These are phyloP conservation scores for Ceratocystis harringtonii DNA, from an alignment of 2,329 filamentous ascomycete genomes.

Conservation along the genomic window DNA sequence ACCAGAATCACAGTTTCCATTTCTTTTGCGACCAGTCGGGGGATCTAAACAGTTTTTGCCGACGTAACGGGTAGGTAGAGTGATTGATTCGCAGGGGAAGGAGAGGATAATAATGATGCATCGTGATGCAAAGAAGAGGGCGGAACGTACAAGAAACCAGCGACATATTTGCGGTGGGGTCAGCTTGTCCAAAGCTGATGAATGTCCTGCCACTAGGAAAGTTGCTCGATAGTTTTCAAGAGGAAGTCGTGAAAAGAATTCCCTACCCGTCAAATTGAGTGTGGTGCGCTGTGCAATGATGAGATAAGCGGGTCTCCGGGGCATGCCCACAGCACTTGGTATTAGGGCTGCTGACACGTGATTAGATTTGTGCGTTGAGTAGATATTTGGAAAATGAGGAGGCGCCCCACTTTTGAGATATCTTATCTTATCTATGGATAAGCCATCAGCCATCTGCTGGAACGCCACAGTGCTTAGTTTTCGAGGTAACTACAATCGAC, in stretches of 20 bases:
- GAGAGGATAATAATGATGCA: not conserved
- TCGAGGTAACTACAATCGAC: too few species aligned
- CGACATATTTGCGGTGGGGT: conserved; percentile 25
- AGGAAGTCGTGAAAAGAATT: conserved; percentile 16
- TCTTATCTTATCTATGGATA: not conserved
- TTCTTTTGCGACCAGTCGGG: not conserved
- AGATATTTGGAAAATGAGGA: not conserved
- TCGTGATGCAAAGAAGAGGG: conserved; percentile 5
- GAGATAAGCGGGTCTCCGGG: conserved; percentile 17
- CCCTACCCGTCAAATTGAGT: conserved; percentile 14
- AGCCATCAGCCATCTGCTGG: not conserved
- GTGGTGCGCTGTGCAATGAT: conserved; percentile 15
- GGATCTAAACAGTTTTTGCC: not conserved
- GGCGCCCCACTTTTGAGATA: not conserved
- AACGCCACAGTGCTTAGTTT: too few species aligned
- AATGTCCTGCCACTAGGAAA: conserved; percentile 18
- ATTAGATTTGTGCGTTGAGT: conserved; percentile 1
- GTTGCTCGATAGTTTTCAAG: conserved; percentile 17
- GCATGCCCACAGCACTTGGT: conserved; percentile 15
- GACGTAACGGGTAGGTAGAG: not conserved
- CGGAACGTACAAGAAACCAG: conserved; percentile 18
- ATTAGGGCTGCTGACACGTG: conserved; percentile 19
- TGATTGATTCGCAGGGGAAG: conserved; percentile 1
- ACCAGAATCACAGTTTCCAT: not conserved
- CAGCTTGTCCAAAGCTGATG: conserved; percentile 19